Evolutionary conservation across 2,329 filamentous ascomycete species (phyloP), one percentile per base, ranked within the genome.

Genomic region (Sporothrix globosa): DNA sequence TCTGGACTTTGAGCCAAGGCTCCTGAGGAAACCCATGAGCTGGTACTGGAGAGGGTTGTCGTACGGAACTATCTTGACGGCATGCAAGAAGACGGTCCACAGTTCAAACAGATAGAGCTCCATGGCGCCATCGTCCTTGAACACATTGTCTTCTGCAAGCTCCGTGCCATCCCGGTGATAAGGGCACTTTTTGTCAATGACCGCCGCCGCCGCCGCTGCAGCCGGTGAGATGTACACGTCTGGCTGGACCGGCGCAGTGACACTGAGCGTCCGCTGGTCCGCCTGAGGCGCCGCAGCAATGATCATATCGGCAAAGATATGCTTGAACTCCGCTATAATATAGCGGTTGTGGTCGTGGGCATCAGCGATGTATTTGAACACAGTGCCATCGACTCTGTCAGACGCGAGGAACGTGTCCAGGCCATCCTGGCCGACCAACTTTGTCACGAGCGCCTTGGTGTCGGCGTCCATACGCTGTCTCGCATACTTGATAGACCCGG

Each of bases 11-110:
- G n/a, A 9, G 9, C 21, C 14, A 13, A 63, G 39, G 58, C 39
- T 63, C 39, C 2, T 4, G 19, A 63, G 58, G 17, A 63, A 63
- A 1, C 56, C 58, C 21, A 46, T 4, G 21, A 63, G 58, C 21
- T 63, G 39, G 21, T 63, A 63, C 21, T 63, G 58, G 5, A 63
- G 58, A 46, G 58, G n/a, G 10, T 19, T 46, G n/a, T 63, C 58
- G 39, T 63, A 46, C 1, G 58, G 58, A 5, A 63, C 58, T 5
- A 41, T n/a, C 3, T 17, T 46, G 58, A 63, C 21, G n/a, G n/a
- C 21, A 2, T 44, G 39, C 11, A 46, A 24, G 21, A 63, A 63
- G 4, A 17, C 39, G 14, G 2, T 2, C 58, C 58, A 63, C 58
- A 63, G n/a, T 2, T 9, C 10, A 19, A 13, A 27, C 13, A 63